Base-by-base conservation (phyloP, 306 rosid genomes). In the Cucurbita ficifolia region DNA sequence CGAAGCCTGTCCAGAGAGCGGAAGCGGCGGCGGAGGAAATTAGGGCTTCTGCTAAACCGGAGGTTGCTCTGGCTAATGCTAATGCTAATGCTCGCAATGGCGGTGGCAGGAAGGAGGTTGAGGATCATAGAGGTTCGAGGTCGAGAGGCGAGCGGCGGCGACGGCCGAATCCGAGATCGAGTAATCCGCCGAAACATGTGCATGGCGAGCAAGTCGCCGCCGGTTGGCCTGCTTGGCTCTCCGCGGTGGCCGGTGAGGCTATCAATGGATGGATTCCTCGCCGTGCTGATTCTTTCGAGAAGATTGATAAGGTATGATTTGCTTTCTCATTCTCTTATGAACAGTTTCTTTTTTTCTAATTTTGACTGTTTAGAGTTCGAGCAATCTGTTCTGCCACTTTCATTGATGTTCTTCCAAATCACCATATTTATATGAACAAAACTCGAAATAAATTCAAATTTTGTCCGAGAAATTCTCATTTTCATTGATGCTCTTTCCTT, bases 191-290 rank as follows among this genome's bases (percentile, higher is more conserved):
- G 50, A 89, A 88, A 79, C 78, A 94, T 70, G 81, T 94, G 67
- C 91, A 86, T 54, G 99, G 99, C 21, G 97, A 95, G 88, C 99
- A 89, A 82, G 95, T 95, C n/a, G 97, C 99, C 4, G 97, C 99
- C 24, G 99, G 99, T 0, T 94, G 99, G 99, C 99, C 99, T 5
- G 83, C 96, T 81, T 95, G 99, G 99, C 90, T 95, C 74, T 94
- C 96, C 49, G 90, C 93, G 74, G 92, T 95, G 75, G 97, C 97
- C 76, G 97, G 99, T 22, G 99, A 95, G 82, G 97, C 99, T 49
- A 89, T 94, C 77, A 89, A 88, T 38, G 99, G 99, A 69, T 85
- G 92, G 90, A 88, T 85, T 10, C 99, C 99, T 13, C 86, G 97
- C 52, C 88, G 96, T 1, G 97, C 97, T 54, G 97, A 95, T 46